Evolutionary conservation across 148 eudicot species (phyloP), one percentile per base, ranked within the genome.

Genomic region (Agrostemma githago): DNA sequence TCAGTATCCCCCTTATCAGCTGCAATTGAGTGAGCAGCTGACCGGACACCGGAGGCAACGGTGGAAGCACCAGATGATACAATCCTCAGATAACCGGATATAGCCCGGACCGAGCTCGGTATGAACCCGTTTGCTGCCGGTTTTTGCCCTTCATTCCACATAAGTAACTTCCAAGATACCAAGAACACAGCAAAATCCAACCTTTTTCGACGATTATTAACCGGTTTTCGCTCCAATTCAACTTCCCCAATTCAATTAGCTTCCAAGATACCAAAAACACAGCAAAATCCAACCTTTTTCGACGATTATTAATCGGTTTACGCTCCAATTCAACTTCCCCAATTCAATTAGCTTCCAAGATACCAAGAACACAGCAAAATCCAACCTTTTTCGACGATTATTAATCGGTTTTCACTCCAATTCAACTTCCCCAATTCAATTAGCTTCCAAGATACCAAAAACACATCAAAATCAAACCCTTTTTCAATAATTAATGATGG

Each of bases 1-100:
- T 89, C 97, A 53, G 21, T 78, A 61, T 93, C 95, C 75, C 86
- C 95, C 76, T 84, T 84, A 42, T 93, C 96, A 66, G 84, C 87
- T 58, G 85, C 90, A 79, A 91, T 82, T 2, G 94, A 82, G 0
- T 90, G 89, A 5, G 92, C 96, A 3, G 96, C 90, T 8, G 96
- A 89, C 80, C 86, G 73, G 20, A 89, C 97, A 1, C 89, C 74
- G 8, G 92, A 85, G 21, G 95, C 96, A 5, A 93, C 95, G 17
- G 85, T 86, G 0, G 97, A 91, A 44, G 98, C 98, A 72, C 98
- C 95, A 0, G 91, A 86, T 0, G 97, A 89, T 12, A 93, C 95
- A 41, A 89, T 82, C 85, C 88, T 89, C 82, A 90, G 66, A 70
- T 88, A 92, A 66, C 88, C 77, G 3, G 97, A 92, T 26, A 92